A percentile compares a stretch with the other conserved stretches of the same genome.
Evolutionary conservation across 2,329 filamentous ascomycete genomes (phyloP).

Genomic region (Sarocladium strictum): DNA sequence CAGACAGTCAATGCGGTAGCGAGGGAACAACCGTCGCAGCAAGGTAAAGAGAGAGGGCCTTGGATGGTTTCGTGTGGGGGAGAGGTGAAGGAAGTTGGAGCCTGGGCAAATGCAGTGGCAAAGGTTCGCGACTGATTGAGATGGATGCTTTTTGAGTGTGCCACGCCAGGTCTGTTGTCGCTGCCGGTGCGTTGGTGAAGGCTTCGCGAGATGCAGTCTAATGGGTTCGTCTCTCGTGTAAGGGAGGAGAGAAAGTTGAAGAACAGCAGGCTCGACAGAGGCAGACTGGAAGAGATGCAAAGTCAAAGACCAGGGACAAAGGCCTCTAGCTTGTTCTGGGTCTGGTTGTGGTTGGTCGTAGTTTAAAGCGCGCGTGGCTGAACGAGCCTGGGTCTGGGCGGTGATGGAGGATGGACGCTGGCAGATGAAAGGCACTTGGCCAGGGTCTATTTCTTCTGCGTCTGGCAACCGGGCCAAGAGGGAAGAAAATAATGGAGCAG

Average conservation of each 20-base stretch:
- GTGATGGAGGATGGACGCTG: neutral
- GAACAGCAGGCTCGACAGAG: neutral
- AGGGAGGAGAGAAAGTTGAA: too few relatives aligned
- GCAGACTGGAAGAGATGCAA: neutral
- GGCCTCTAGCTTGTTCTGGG: too few relatives aligned
- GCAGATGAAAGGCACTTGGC: slow-evolving; percentile 2
- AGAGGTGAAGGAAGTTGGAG: too few relatives aligned
- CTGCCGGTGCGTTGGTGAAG: too few relatives aligned
- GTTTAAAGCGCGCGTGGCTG: neutral
- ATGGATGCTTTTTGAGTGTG: neutral
- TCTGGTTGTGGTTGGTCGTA: neutral
- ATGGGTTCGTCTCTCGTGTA: too few relatives aligned
- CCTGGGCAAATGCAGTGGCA: neutral
- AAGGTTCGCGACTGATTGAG: neutral
- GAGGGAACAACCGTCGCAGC: neutral
- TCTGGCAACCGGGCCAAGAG: neutral
- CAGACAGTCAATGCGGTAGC: neutral
- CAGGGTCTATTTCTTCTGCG: neutral
- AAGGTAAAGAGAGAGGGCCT: too few relatives aligned
- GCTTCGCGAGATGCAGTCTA: too few relatives aligned
- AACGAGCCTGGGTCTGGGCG: neutral
- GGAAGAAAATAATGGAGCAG: neutral
- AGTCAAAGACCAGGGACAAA: too few relatives aligned
- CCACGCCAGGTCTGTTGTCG: too few relatives aligned
- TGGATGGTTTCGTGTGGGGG: too few relatives aligned